These are phyloP conservation scores for Kodamaea suecica DNA, from an alignment of 1,139 yeast species.

Conservation along the genomic window DNA sequence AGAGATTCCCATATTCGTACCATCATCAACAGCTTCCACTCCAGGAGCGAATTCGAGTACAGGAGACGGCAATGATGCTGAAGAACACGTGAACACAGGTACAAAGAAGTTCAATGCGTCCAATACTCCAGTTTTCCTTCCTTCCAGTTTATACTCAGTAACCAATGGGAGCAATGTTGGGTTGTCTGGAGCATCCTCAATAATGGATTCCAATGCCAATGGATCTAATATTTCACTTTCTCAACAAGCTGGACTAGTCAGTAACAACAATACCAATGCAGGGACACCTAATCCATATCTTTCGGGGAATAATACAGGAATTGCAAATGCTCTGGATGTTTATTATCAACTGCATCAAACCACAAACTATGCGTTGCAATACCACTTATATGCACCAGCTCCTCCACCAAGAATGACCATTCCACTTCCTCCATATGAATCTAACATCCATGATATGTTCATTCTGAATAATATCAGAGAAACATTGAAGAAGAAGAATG, in stretches of 20 bases:
- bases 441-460: constrained; percentile 66
- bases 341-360: constrained; percentile 21
- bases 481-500: constrained; percentile 67
- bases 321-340: constrained; percentile 17
- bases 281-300: constrained; percentile 20
- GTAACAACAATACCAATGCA: constrained; percentile 5
- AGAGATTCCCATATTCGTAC: constrained; percentile 57
- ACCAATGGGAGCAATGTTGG: constrained; percentile 5
- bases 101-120: constrained; percentile 28
- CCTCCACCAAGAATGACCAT: constrained; percentile 71
- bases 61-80: neutral
- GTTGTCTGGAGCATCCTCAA: constrained; percentile 2
- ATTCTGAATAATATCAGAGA: constrained; percentile 73
- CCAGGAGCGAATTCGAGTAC: constrained; percentile 7
- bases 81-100: constrained; percentile 4
- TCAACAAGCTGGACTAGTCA: constrained; percentile 7
- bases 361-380: constrained; percentile 62
- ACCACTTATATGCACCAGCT: constrained; percentile 86
- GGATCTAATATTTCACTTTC: constrained; percentile 7
- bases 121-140: constrained; percentile 28
- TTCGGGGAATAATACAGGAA: constrained; percentile 11
- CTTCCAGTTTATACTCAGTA: constrained; percentile 15
- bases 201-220: constrained; percentile 3
- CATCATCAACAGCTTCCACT: constrained; percentile 20
- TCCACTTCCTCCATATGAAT: constrained; percentile 65